Conservation (phyloP, 2,329 filamentous ascomycete species). For the Penicillium sp. region DNA sequence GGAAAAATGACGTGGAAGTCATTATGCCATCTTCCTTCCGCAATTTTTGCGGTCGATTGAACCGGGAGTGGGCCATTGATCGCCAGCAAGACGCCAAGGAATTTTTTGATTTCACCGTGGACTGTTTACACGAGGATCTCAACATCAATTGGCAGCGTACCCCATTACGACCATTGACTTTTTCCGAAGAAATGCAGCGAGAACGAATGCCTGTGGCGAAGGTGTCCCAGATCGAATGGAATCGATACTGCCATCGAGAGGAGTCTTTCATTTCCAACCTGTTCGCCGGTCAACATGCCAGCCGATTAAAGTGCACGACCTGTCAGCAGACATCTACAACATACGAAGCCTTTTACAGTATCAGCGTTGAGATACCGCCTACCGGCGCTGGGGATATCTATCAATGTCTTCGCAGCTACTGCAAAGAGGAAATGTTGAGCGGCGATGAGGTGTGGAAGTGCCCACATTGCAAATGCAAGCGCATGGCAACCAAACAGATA, state of each 20-base stretch:
- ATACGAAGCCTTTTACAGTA: conserved; percentile 68
- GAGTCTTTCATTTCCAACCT: conserved; percentile 74
- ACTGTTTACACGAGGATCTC: conserved; percentile 81
- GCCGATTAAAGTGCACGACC: conserved; percentile 59
- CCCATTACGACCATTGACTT: conserved; percentile 58
- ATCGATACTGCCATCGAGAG: conserved; percentile 65
- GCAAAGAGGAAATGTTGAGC: conserved; percentile 63
- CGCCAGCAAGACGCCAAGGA: conserved; percentile 90
- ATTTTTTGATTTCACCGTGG: conserved; percentile 78
- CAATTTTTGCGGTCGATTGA: conserved; percentile 63
- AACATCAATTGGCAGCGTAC: conserved; percentile 64
- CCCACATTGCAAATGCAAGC: conserved; percentile 67
- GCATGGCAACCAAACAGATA: conserved; percentile 67
- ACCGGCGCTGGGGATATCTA: conserved; percentile 60
- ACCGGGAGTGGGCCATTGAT: conserved; percentile 67
- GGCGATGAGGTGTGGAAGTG: conserved; percentile 71
- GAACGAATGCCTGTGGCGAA: conserved; percentile 61
- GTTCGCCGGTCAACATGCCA: conserved; percentile 71
- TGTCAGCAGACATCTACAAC: conserved; percentile 64
- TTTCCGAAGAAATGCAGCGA: conserved; percentile 59
- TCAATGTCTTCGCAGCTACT: conserved; percentile 69
- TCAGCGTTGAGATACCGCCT: conserved; percentile 68
- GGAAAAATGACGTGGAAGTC: conserved; percentile 57
- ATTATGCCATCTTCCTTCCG: conserved; percentile 61
- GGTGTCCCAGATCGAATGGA: conserved; percentile 74